Conservation (phyloP, 2,329 filamentous ascomycete species). For the Pseudogymnoascus sp. region DNA sequence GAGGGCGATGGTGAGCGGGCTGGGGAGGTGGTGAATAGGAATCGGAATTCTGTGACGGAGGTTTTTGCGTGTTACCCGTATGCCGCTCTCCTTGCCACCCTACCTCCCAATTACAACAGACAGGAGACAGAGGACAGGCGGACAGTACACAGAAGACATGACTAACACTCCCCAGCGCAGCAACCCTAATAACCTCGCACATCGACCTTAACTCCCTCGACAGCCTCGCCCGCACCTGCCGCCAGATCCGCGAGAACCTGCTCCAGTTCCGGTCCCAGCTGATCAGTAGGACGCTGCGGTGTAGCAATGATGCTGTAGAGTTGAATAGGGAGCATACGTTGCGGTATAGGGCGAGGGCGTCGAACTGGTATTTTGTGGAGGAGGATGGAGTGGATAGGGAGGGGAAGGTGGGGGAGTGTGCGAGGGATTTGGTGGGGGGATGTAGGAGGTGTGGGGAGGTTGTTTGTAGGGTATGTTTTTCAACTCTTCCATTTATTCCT, state of each 20-base stretch:
- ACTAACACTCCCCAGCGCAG: neutral
- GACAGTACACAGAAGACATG: no score
- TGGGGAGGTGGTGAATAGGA: neutral
- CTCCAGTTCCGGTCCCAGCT: slow-evolving; percentile 71
- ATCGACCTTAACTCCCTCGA: slow-evolving; percentile 86
- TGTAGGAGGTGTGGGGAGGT: slow-evolving; percentile 70
- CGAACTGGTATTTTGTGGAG: slow-evolving; percentile 53
- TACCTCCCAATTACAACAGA: neutral
- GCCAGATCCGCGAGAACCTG: slow-evolving; percentile 67
- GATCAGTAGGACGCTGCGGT: slow-evolving; percentile 67
- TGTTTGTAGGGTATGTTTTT: slow-evolving; percentile 70
- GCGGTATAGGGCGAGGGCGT: slow-evolving; percentile 48
- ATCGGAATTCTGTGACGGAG: neutral
- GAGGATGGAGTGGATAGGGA: slow-evolving; percentile 42
- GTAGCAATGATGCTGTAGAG: slow-evolving; percentile 59
- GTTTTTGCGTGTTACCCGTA: neutral
- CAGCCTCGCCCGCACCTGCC: slow-evolving; percentile 73
- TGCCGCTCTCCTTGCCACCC: neutral
- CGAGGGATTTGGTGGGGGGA: slow-evolving; percentile 76
- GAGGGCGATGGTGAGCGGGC: neutral
- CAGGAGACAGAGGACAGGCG: no score
- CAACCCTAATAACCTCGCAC: slow-evolving; percentile 50
- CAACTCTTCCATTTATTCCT: neutral
- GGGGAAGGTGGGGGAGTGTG: slow-evolving; percentile 70
- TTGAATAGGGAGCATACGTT: slow-evolving; percentile 48